Conservation (phyloP, 768 basidiomycete genomes). For the Lactarius deliciosus region DNA sequence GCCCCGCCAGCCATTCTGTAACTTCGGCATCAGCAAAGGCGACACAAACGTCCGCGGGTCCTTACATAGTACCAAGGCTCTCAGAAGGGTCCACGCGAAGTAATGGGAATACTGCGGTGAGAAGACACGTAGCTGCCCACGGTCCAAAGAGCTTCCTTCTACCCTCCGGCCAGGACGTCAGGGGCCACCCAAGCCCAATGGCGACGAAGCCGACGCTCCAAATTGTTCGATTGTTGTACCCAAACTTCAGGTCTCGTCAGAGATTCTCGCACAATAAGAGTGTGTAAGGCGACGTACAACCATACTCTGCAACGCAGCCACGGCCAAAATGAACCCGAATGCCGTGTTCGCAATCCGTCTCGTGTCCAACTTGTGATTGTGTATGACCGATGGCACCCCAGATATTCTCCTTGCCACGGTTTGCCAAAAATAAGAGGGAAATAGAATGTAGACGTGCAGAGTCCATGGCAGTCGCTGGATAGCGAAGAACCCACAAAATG, state of each 20-base stretch:
- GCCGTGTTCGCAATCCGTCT: constrained; percentile 27
- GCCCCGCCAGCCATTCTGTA: constrained; percentile 43
- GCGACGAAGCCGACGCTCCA: constrained; percentile 68
- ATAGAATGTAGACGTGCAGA: constrained; percentile 72
- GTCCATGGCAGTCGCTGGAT: constrained; percentile 67
- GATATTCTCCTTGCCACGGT: constrained; percentile 39
- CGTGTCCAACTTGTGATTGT: background rate
- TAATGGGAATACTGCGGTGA: constrained; percentile 67
- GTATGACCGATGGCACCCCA: constrained; percentile 2
- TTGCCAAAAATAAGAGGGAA: constrained; percentile 78
- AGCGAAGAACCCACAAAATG: constrained; percentile 52
- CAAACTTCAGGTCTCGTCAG: constrained; percentile 44
- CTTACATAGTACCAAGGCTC: constrained; percentile 56
- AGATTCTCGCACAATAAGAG: constrained; percentile 1
- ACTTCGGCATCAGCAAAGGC: background rate
- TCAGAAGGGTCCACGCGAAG: constrained; percentile 73
- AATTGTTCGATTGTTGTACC: constrained; percentile 66
- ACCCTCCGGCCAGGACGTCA: constrained; percentile 46
- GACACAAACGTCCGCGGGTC: constrained; percentile 30
- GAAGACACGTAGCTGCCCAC: constrained; percentile 54
- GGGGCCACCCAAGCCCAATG: constrained; percentile 68
- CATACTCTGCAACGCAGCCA: constrained; percentile 60
- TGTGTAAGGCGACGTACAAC: constrained; percentile 50
- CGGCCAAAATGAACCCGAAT: constrained; percentile 37
- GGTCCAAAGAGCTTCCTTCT: constrained; percentile 34